Percentiles rank a stretch among this genome's conserved stretches.
phyloP scores from a whole-genome alignment of 306 rosid species.

The Quercus bicolor region DNA sequence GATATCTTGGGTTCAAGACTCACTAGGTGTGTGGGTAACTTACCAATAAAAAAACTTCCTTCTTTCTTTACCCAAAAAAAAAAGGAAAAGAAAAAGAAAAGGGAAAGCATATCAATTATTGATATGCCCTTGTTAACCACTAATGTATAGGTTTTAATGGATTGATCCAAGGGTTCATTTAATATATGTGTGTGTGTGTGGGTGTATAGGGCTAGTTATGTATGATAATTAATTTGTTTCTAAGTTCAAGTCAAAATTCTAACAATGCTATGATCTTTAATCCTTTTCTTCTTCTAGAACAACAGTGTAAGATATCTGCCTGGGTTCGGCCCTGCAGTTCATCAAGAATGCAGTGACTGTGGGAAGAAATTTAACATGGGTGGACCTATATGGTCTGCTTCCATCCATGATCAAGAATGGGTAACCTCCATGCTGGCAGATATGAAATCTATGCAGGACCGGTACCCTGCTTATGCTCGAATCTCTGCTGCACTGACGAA shows the following conservation, averaged over 20 bases:
- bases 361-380: constrained; percentile 94
- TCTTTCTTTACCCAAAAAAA: too few species aligned
- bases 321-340: constrained; percentile 85
- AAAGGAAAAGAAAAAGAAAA: background rate
- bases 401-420: constrained; percentile 96
- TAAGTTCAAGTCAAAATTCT: background rate
- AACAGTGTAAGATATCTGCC: constrained; percentile 79
- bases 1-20: too few species aligned
- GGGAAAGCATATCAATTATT: background rate
- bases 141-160: background rate
- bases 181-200: background rate
- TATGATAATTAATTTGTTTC: background rate
- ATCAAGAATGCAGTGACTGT: constrained; percentile 86
- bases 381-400: constrained; percentile 97
- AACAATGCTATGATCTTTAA: background rate
- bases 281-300: constrained; percentile 47
- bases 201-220: background rate
- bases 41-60: too few species aligned
- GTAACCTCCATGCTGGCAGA: constrained; percentile 69
- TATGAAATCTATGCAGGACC: constrained; percentile 65
- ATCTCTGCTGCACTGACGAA: constrained; percentile 87
- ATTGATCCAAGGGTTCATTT: background rate
- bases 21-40: too few species aligned
- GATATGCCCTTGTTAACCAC: background rate
- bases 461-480: constrained; percentile 84